Evolutionary conservation across 179 eudicot genomes (phyloP).

Genomic region (Amaranthus tricolor): DNA sequence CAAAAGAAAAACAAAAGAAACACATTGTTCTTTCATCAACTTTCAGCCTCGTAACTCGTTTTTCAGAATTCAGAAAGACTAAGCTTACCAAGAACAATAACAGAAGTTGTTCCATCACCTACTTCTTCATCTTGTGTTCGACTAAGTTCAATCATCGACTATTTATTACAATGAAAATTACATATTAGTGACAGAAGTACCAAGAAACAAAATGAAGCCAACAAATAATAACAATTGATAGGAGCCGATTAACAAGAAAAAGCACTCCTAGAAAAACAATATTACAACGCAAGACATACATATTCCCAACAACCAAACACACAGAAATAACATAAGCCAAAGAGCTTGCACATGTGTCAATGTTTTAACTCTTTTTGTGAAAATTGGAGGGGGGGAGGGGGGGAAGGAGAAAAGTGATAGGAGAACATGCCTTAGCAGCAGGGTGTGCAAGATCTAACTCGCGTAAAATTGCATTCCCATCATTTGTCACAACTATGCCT

Average conservation of each 20-base stretch:
- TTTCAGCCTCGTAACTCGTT: too few species aligned
- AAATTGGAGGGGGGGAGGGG: neutral
- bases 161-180: slow-evolving; percentile 18
- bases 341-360: neutral
- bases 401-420: neutral
- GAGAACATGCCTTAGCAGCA: slow-evolving; percentile 77
- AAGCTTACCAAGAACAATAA: slow-evolving; percentile 82
- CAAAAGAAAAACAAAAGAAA: neutral
- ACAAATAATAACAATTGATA: neutral
- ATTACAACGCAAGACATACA: neutral
- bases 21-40: neutral
- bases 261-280: neutral
- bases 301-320: neutral
- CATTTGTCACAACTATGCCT: slow-evolving; percentile 98
- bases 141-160: slow-evolving; percentile 98
- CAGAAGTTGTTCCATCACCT: slow-evolving; percentile 98
- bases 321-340: neutral
- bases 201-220: neutral
- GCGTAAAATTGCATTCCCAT: slow-evolving; percentile 92
- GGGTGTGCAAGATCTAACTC: slow-evolving; percentile 98
- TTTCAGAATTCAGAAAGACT: too few species aligned
- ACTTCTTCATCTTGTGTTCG: slow-evolving; percentile 99
- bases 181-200: neutral
- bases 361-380: neutral
- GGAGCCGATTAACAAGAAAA: neutral